Evolutionary conservation across 2,329 filamentous ascomycete genomes (phyloP).

Genomic region (Gaeumannomyces sp.): DNA sequence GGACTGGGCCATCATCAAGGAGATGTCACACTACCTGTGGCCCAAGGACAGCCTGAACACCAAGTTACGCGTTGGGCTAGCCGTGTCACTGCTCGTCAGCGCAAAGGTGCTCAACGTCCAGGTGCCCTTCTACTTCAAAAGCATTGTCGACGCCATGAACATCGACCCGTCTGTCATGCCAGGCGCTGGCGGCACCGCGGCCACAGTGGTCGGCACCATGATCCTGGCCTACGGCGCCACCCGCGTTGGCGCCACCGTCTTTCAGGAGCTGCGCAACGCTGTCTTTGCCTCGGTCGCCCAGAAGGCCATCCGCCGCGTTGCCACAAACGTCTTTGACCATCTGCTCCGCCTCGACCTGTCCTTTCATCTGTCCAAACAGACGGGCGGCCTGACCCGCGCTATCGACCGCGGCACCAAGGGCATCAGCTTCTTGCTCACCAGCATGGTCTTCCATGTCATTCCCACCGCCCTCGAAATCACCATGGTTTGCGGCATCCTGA

Average conservation of each 20-base stretch:
- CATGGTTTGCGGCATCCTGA: slow-evolving; percentile 93
- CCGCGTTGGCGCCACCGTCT: slow-evolving; percentile 80
- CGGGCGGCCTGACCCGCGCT: slow-evolving; percentile 85
- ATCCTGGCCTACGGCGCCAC: slow-evolving; percentile 89
- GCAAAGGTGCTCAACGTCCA: slow-evolving; percentile 96
- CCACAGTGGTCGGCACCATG: slow-evolving; percentile 83
- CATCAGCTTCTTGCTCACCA: slow-evolving; percentile 93
- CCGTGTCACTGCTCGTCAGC: slow-evolving; percentile 76
- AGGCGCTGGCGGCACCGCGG: slow-evolving; percentile 80
- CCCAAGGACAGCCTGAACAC: slow-evolving; percentile 81
- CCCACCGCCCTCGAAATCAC: slow-evolving; percentile 90
- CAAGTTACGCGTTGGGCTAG: slow-evolving; percentile 76
- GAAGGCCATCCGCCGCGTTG: slow-evolving; percentile 88
- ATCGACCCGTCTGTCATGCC: slow-evolving; percentile 80
- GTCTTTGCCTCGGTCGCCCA: slow-evolving; percentile 96
- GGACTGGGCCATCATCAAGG: slow-evolving; percentile 97
- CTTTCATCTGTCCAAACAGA: slow-evolving; percentile 92
- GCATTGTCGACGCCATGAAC: slow-evolving; percentile 96
- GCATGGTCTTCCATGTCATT: slow-evolving; percentile 97
- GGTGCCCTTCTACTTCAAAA: slow-evolving; percentile 98
- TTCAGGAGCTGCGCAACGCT: slow-evolving; percentile 91
- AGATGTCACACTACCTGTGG: slow-evolving; percentile 96
- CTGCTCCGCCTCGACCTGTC: slow-evolving; percentile 81
- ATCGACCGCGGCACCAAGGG: slow-evolving; percentile 97
- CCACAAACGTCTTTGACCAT: slow-evolving; percentile 88